A percentile compares a stretch with the other conserved stretches of the same genome.
phyloP scores from a whole-genome alignment of 345 rosid species.

The Eucalyptus guilfoylei region DNA sequence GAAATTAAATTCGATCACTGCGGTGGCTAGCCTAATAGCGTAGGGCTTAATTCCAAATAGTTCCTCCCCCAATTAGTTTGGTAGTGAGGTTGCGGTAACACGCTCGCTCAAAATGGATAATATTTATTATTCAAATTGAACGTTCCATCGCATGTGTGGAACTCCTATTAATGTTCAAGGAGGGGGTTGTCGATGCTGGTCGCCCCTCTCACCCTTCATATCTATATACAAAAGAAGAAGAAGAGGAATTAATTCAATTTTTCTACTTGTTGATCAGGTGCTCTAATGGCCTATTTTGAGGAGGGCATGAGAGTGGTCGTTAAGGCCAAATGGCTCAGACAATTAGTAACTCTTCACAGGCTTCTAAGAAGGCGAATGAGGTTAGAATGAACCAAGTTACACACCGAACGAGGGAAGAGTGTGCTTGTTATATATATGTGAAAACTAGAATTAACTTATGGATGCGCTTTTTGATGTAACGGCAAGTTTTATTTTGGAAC shows the following conservation, averaged over 20 bases:
- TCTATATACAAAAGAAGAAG: neutral
- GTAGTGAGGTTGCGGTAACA: fast-evolving
- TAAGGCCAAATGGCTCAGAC: neutral
- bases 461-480: neutral
- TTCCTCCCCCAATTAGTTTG: neutral
- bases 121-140: neutral
- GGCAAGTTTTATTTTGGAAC: neutral
- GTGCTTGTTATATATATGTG: neutral
- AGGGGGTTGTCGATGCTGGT: fast-evolving
- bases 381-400: neutral
- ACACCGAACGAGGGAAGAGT: neutral
- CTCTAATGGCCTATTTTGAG: fast-evolving
- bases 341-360: neutral
- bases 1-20: neutral
- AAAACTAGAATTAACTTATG: no score
- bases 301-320: fast-evolving
- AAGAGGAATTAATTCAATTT: neutral
- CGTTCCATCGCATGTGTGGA: neutral
- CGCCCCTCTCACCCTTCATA: no score
- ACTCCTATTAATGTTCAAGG: neutral
- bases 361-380: neutral
- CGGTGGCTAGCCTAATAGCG: neutral
- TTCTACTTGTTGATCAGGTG: neutral
- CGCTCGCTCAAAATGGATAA: neutral
- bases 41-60: neutral